Percentiles rank a stretch among this genome's conserved stretches.
Evolutionary conservation across 257 asterid species (phyloP).

Genomic region (Lycium ferocissimum): DNA sequence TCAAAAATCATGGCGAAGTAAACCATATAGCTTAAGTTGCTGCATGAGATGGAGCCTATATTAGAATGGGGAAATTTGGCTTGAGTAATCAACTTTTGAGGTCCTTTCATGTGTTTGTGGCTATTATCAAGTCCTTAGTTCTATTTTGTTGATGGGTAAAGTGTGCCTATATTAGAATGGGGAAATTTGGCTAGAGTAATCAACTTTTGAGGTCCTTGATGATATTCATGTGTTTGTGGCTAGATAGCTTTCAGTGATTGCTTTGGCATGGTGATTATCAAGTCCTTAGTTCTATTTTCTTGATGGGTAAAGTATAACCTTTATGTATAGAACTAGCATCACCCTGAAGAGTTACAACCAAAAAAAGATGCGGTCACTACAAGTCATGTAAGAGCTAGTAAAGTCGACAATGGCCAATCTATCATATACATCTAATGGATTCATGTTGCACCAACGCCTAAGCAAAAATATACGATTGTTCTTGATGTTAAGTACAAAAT

Average conservation of each 20-base stretch:
- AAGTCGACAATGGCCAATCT: not conserved
- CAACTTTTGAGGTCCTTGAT: constrained; percentile 19
- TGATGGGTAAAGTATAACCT: not conserved
- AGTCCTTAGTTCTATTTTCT: constrained; percentile 2
- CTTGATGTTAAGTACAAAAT: not conserved
- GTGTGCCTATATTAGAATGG: not conserved
- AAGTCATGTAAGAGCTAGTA: not conserved
- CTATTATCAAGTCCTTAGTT: too few relatives aligned
- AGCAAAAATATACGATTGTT: not conserved
- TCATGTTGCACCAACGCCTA: not conserved
- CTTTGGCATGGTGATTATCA: constrained; percentile 8
- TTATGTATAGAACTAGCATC: not conserved
- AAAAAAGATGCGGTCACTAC: not conserved
- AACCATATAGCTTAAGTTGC: not conserved
- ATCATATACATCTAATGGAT: not conserved
- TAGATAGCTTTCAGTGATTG: not conserved
- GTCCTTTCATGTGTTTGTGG: too few relatives aligned
- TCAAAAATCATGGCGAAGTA: too few relatives aligned
- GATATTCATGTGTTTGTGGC: constrained; percentile 1
- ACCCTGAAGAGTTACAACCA: not conserved
- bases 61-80: not conserved
- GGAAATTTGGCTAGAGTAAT: not conserved
- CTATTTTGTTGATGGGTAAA: too few relatives aligned
- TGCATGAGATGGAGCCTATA: not conserved
- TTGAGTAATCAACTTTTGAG: too few relatives aligned